A percentile compares a stretch with the other conserved stretches of the same genome.
Evolutionary conservation across 306 rosid species (phyloP).

Genomic region (Rosa rugosa): DNA sequence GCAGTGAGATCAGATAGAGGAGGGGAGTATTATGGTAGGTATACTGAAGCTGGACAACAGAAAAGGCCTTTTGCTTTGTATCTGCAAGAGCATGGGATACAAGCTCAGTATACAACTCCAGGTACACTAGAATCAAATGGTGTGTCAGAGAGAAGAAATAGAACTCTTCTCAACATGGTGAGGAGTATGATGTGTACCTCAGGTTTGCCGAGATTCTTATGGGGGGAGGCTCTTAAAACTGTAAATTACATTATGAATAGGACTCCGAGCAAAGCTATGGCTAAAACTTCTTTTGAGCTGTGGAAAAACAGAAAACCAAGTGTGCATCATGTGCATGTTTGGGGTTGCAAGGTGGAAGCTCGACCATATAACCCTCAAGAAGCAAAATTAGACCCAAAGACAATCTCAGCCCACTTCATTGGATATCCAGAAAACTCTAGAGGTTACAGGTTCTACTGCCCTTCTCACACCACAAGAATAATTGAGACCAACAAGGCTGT

Average conservation of each 20-base stretch:
- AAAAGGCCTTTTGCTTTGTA: neutral
- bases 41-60: neutral
- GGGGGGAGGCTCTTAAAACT: too few relatives aligned
- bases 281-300: neutral
- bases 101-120: neutral
- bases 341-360: neutral
- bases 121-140: neutral
- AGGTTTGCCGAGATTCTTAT: too few relatives aligned
- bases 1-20: neutral
- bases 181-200: too few relatives aligned
- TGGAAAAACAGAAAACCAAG: too few relatives aligned
- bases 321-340: neutral
- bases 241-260: too few relatives aligned
- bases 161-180: too few relatives aligned
- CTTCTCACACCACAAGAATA: neutral
- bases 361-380: neutral
- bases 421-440: neutral
- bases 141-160: too few relatives aligned
- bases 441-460: neutral
- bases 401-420: neutral
- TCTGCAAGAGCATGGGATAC: neutral
- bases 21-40: neutral
- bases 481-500: neutral
- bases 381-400: neutral
- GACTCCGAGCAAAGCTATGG: neutral